Conservation (phyloP, 2,329 filamentous ascomycete genomes). For the Lasiodiplodia hormozganensis region DNA sequence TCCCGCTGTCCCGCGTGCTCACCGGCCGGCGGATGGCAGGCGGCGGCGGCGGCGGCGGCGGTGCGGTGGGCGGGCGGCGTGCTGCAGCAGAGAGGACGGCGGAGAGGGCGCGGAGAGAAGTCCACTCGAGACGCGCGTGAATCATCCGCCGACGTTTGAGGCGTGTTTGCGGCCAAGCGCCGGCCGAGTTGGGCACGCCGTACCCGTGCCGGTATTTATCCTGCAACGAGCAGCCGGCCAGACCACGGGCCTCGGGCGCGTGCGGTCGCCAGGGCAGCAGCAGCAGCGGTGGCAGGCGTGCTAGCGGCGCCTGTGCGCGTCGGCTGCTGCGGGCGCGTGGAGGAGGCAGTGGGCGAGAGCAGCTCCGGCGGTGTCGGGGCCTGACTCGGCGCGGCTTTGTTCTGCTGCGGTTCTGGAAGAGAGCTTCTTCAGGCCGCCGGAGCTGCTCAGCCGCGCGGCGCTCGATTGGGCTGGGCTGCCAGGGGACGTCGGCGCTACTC, state of each 20-base stretch:
- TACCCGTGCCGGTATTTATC: conserved; percentile 25
- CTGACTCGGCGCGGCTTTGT: conserved; percentile 26
- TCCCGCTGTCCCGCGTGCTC: not conserved
- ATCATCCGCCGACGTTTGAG: conserved; percentile 26
- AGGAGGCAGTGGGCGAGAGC: conserved; percentile 5
- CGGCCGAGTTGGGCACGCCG: conserved; percentile 12
- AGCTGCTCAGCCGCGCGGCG: conserved; percentile 25
- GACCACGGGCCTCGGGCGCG: conserved; percentile 14
- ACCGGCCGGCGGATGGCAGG: not conserved
- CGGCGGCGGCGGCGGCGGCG: not conserved
- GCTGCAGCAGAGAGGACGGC: not conserved
- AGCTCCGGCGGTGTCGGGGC: conserved; percentile 8
- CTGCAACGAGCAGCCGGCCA: conserved; percentile 20
- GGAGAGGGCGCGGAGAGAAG: conserved; percentile 22
- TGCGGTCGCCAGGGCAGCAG: conserved; percentile 7
- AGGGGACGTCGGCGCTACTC: conserved; percentile 27
- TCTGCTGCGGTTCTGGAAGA: conserved; percentile 19
- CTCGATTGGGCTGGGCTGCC: conserved; percentile 23
- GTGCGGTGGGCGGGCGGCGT: not conserved
- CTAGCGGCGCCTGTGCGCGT: not conserved
- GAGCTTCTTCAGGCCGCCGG: conserved; percentile 25
- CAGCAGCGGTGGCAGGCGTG: not conserved
- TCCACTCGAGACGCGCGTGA: conserved; percentile 26
- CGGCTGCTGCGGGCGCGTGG: not conserved
- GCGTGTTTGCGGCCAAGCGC: conserved; percentile 18